Base-by-base conservation (phyloP, 208 protist genomes). In the Plasmodiophora brassicae region DNA sequence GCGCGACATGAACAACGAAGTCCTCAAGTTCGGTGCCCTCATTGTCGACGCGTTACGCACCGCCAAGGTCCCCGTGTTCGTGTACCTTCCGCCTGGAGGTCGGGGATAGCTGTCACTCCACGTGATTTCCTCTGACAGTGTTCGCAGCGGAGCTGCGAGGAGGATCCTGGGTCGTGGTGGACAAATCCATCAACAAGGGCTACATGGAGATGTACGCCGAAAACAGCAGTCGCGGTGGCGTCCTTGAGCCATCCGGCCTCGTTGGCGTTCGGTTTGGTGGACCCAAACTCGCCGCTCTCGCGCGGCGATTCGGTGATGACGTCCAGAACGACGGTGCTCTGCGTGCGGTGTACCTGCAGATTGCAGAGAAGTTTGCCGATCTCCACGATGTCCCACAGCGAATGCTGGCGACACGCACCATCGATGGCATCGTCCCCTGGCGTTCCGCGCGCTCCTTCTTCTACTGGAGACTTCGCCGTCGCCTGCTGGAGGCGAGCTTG, bases 1-100 rank as follows among this genome's bases (percentile, higher is more conserved):
- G 95, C 93, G 97, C 38, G 98, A 99, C 93, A 99, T 99, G 97
- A 98, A 95, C 92, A 95, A 99, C 90, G 96, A 99, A 93, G 94
- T 99, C n/a, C 95, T 99, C 20, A 99, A 99, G 93, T 99, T 98
- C 93, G 98, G 98, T 71, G 94, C 97, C 43, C 94, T 95, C 89
- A 99, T 99, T 92, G 98, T 99, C n/a, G 97, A 99, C 92, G 95
- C 95, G 85, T 93, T 99, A 5, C 93, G 94, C 85, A 92, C 95
- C 22, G 99, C 98, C 95, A 94, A 94, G 45, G 94, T 96, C 44
- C 93, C 93, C 25, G 94, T 99, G 0, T 97, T 98, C 86, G 95
- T 99, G 57, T 99, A 99, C 92, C 95, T 99, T 54, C 97, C 97
- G 22, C 97, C 97, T 10, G 90, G 92, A 87, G 96, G n/a, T n/a